Evolutionary conservation across 371 early-diverging fungal species (phyloP), one percentile per base, ranked within the genome.

Genomic region (Mucor ambiguus): DNA sequence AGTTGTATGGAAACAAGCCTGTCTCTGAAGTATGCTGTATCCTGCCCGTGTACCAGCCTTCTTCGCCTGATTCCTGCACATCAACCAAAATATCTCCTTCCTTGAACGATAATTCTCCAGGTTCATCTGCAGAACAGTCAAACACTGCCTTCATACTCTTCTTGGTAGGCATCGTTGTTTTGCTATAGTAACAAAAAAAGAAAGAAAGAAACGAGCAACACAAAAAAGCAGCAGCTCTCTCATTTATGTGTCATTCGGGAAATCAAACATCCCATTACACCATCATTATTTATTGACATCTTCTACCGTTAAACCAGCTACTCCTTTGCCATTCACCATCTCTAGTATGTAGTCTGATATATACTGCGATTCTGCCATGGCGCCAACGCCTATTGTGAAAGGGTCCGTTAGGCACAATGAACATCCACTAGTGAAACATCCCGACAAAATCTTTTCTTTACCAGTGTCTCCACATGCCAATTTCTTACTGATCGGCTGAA

Each of bases 401-500:
- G 4, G 20, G 7, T 4, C 28, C 24, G 8, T 26, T 20, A 41
- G 16, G 37, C 37, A 37, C 37, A 37, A 2, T 37, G 14, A 14
- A 12, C 37, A 14, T 12, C 14, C 2, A 1, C 2, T 1, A 6
- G 14, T 14, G 37, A 26, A n/a, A 55, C 32, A 55, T 32, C 20
- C 29, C 14, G 5, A 55, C 18, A 30, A 1, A 58, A 33, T 33
- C 12, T 4, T 61, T 61, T n/a, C 1, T 30, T 61, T 61, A 85
- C 97, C 97, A 3, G 81, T 79, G 72, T 97, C 98, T 3, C 98
- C 98, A 77, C 98, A 98, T 2, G 96, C 96, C 48, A 98, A 80
- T 26, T 68, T 77, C 72, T 98, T 98, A 56, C 87, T 77, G n/a
- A 95, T 87, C 2, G 98, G 97, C 2, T 80, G 77, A 10, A 96